Evolutionary conservation across 345 rosid species (phyloP), one percentile per base, ranked within the genome.

Genomic region (Gossypium raimondii): DNA sequence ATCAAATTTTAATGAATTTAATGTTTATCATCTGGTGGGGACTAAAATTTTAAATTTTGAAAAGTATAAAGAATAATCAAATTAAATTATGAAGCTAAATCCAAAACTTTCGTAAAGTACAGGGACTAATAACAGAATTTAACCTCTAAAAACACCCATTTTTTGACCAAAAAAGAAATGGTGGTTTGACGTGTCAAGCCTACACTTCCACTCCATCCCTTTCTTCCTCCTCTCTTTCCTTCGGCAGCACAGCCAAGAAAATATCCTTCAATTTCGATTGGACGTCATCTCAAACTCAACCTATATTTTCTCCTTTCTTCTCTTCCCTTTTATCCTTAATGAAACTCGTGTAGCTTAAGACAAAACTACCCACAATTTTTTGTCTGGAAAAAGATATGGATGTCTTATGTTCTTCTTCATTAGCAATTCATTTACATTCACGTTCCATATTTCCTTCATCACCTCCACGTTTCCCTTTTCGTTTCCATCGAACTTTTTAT

Each of bases 401-500:
- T 75, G 87, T 85, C 25, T 76, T 88, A 25, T 82, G 88, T 72
- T 89, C 89, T 58, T 86, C 87, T 51, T 89, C 91, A 45, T 86
- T 87, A 44, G 76, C 89, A 2, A 76, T 88, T 78, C 84, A 82
- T 78, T 80, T 88, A 76, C 84, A 86, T 78, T 80, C 92, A 1
- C 86, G 86, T 51, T 85, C 82, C 66, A 78, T 76, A 18, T 62
- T 80, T 61, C 22, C 81, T 11, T 45, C 80, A 45, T 73, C 79
- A 45, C 70, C 44, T 25, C 77, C 52, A 34, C 79, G 83, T 53
- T 72, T 80, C 6, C 75, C 81, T 59, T 45, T 25, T 12, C 43
- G 77, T 38, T 77, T 80, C 29, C 79, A 80, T 48, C 80, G 78
- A 22, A 34, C 11, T 47, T 70, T 62, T 6, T 10, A 22, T 20